Evolutionary conservation across 1,284 basidiomycete genomes (phyloP), one percentile per base, ranked within the genome.

Genomic region (Inonotus hispidus): DNA sequence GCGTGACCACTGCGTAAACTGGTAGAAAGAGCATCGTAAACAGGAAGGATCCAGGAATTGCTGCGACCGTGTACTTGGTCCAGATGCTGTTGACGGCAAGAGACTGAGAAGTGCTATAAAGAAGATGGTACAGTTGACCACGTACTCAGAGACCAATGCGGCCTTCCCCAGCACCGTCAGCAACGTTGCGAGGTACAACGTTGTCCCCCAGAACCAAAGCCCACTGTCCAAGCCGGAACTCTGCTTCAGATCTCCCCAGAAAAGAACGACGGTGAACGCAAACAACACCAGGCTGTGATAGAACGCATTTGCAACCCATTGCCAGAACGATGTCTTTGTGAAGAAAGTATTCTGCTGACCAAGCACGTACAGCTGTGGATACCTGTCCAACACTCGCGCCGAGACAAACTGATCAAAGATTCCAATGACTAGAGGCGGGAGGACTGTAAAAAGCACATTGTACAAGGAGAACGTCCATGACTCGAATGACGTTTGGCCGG

Each of bases 171-270:
- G 82, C 7, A 99, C 96, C 0, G 96, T 99, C 59, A 98, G 80
- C 37, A 99, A 80, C 4, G 98, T 93, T 1, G 91, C 85, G 53
- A 99, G 84, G 73, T 98, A 99, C 16, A 99, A 77, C 19, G 91
- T 92, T 2, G 94, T 98, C 56, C 97, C 97, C 96, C 96, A 99
- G 68, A 96, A 92, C 97, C 97, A 99, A 74, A 94, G 89, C 6
- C 95, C 95, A 11, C 88, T 85, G 71, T 94, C 90, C 66, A 85
- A 81, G 0, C 97, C 97, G 60, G 85, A 80, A 1, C 81, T 73
- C 60, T 92, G 85, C 68, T 95, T 90, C 63, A 96, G 75, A 70
- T 95, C 93, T 37, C 90, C 92, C 88, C 93, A 94, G 75, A 97
- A 98, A 45, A 96, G 79, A 61, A 95, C 82, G 53, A 95, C 79